These are phyloP conservation scores for Hypoxylon sp. DNA, from an alignment of 2,329 filamentous ascomycete species.

Conservation along the genomic window DNA sequence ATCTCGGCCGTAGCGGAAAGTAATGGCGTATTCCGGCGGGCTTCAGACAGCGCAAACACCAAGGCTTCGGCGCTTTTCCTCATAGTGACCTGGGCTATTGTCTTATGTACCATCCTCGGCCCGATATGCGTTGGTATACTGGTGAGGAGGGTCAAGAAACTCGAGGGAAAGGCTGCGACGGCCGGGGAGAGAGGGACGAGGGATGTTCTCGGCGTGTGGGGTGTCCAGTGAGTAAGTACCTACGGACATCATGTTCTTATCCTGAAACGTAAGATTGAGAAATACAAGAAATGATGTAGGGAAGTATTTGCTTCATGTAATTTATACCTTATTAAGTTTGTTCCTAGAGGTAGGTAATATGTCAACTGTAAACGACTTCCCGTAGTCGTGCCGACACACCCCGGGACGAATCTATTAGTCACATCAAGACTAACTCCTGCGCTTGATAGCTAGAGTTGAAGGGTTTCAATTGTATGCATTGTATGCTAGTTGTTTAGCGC, in stretches of 20 bases:
- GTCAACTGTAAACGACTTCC: too few relatives aligned
- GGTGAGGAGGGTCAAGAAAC: slow-evolving; percentile 59
- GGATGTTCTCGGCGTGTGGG: slow-evolving; percentile 52
- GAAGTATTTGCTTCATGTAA: neutral
- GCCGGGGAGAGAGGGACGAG: slow-evolving; percentile 27
- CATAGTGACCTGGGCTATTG: slow-evolving; percentile 69
- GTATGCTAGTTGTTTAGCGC: neutral
- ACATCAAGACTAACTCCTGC: too few relatives aligned
- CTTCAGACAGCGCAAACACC: slow-evolving; percentile 26
- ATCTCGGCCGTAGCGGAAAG: slow-evolving; percentile 78
- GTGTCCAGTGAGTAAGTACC: slow-evolving; percentile 44
- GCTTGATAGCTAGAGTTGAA: too few relatives aligned
- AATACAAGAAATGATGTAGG: neutral
- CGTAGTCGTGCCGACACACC: too few relatives aligned
- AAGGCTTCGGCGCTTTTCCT: slow-evolving; percentile 62
- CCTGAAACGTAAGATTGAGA: neutral
- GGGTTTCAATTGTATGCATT: neutral
- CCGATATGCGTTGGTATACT: slow-evolving; percentile 65
- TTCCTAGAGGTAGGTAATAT: too few relatives aligned
- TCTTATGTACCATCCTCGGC: slow-evolving; percentile 68
- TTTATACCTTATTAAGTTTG: neutral
- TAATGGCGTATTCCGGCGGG: slow-evolving; percentile 59
- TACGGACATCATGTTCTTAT: neutral
- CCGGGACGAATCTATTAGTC: too few relatives aligned
- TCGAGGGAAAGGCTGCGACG: slow-evolving; percentile 47